Percentiles rank a stretch among this genome's conserved stretches.
Evolutionary conservation across 2,329 filamentous ascomycete species (phyloP).

Genomic region (Colletotrichum cereale): DNA sequence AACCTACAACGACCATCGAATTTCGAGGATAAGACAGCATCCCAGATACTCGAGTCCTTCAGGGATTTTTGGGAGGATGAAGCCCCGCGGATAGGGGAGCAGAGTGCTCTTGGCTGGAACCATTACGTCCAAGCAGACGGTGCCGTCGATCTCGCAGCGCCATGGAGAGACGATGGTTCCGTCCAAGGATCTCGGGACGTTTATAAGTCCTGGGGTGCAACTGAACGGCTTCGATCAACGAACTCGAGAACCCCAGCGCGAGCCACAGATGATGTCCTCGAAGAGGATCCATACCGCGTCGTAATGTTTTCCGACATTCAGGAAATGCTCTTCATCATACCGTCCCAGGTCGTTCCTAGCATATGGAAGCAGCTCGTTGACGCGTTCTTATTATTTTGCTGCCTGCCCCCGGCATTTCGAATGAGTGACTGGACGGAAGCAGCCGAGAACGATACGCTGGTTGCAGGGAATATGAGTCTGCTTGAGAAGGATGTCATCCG

Average conservation of each 20-base stretch:
- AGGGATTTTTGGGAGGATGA: conserved; percentile 91
- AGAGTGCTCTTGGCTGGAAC: conserved; percentile 77
- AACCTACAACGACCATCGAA: conserved; percentile 69
- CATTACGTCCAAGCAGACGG: conserved; percentile 57
- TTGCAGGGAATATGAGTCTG: conserved; percentile 9
- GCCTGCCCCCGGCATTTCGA: conserved; percentile 65
- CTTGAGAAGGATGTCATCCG: conserved; percentile 27
- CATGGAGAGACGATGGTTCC: conserved; percentile 44
- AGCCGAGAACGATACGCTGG: conserved; percentile 46
- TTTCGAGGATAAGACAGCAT: conserved; percentile 42
- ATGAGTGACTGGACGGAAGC: conserved; percentile 46
- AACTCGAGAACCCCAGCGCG: conserved; percentile 74
- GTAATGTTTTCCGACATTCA: conserved; percentile 84
- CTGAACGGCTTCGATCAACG: conserved; percentile 65
- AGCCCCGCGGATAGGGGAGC: conserved; percentile 81
- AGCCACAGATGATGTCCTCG: conserved; percentile 78
- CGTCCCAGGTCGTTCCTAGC: conserved; percentile 49
- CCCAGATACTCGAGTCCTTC: conserved; percentile 59
- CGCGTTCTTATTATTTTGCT: conserved; percentile 77
- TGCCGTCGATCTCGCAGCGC: conserved; percentile 57
- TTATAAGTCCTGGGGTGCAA: conserved; percentile 63
- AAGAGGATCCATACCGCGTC: conserved; percentile 86
- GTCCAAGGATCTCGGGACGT: conserved; percentile 53
- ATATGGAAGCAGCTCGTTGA: conserved; percentile 69
- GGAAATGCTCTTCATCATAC: conserved; percentile 69